A percentile compares a stretch with the other conserved stretches of the same genome.
Conservation (phyloP, 257 asterid species). For the Solanum rostratum region DNA sequence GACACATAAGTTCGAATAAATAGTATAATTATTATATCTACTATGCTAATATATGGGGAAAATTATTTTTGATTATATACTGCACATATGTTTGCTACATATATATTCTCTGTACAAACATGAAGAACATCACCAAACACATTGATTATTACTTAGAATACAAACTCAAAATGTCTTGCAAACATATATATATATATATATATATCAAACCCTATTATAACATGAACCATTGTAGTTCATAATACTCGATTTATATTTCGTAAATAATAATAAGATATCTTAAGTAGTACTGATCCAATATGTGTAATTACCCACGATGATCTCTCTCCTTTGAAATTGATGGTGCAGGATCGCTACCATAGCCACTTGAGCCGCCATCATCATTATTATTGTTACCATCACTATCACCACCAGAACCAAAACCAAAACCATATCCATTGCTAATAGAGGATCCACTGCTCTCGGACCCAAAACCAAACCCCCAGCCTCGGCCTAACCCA, state of each 20-base stretch:
- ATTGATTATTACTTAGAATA: neutral
- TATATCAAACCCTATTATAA: neutral
- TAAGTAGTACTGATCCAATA: neutral
- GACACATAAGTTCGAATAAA: too few species aligned
- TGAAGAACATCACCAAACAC: neutral
- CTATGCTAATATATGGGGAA: neutral
- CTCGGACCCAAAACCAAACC: constrained; percentile 22
- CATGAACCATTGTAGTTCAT: neutral
- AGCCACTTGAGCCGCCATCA: neutral
- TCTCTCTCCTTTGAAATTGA: neutral
- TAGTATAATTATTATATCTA: too few species aligned
- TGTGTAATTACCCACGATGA: neutral
- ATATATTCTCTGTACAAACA: neutral
- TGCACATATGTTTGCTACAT: neutral
- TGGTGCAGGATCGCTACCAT: neutral
- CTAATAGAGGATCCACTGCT: constrained; percentile 10
- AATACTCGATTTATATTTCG: neutral
- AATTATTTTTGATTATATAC: neutral
- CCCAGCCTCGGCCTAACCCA: constrained; percentile 17
- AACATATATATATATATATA: neutral
- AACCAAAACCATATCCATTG: constrained; percentile 9
- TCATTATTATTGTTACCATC: neutral
- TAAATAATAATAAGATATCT: neutral
- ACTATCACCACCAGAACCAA: neutral
- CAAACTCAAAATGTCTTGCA: neutral